These are phyloP conservation scores for Aspergillus niger DNA, from an alignment of 2,329 filamentous ascomycete genomes.

Conservation along the genomic window DNA sequence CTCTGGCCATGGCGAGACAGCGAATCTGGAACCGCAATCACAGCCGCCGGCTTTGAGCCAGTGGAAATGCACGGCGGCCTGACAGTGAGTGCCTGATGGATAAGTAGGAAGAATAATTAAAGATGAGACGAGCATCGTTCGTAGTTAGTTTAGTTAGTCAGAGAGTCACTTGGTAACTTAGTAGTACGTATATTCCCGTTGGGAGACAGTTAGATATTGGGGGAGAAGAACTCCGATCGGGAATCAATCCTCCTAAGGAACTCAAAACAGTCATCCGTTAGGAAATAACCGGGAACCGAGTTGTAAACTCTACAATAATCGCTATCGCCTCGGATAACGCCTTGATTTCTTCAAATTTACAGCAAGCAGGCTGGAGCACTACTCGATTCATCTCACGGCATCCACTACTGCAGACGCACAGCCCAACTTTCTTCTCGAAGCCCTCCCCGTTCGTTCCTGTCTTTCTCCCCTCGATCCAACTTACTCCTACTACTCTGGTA, in stretches of 20 bases:
- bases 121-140: not conserved
- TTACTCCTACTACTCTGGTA: slow-evolving; percentile 2
- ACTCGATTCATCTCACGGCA: slow-evolving; percentile 8
- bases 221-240: not conserved
- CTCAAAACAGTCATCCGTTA: too few species aligned
- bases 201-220: not conserved
- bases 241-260: not conserved
- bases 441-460: slow-evolving; percentile 9
- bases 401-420: slow-evolving; percentile 24
- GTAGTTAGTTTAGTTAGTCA: too few species aligned
- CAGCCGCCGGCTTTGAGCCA: slow-evolving; percentile 5
- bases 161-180: too few species aligned
- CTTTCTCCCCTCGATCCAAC: not conserved
- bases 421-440: slow-evolving; percentile 28
- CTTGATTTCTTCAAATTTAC: not conserved
- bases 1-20: not conserved
- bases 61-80: slow-evolving; percentile 29
- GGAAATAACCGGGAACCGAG: too few species aligned
- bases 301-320: too few species aligned
- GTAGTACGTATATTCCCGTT: too few species aligned
- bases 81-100: slow-evolving; percentile 29
- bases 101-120: not conserved
- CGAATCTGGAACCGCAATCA: slow-evolving; percentile 3
- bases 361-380: not conserved
- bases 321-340: not conserved